phyloP scores from a whole-genome alignment of 2,329 filamentous ascomycete species.

The Coniochaeta sp. region DNA sequence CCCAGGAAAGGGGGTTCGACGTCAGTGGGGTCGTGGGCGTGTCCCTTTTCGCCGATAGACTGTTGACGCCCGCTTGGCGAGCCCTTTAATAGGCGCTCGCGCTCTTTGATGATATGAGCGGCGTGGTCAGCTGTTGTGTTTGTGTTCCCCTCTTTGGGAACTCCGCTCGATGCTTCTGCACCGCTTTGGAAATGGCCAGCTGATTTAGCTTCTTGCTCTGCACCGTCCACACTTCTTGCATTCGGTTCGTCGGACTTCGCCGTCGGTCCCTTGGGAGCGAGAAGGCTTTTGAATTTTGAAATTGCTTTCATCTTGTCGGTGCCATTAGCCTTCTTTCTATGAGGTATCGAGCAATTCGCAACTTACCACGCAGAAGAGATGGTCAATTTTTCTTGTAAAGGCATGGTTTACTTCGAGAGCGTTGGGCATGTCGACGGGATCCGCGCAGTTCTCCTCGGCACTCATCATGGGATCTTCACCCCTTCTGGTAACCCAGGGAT shows the following conservation, averaged over 20 bases:
- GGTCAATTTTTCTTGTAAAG: conserved; percentile 82
- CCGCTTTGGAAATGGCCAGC: not conserved
- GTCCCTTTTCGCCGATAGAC: conserved; percentile 40
- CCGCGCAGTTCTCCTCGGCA: conserved; percentile 76
- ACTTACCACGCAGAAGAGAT: conserved; percentile 72
- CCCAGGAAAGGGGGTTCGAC: conserved; percentile 61
- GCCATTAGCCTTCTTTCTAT: not conserved
- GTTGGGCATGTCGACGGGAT: conserved; percentile 75
- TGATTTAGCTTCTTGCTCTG: not conserved
- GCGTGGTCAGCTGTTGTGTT: conserved; percentile 34
- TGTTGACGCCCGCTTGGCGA: conserved; percentile 10
- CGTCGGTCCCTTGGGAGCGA: conserved; percentile 37
- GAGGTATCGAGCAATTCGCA: not conserved
- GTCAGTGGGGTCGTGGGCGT: conserved; percentile 56
- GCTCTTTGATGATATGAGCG: conserved; percentile 37
- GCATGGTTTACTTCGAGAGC: conserved; percentile 85
- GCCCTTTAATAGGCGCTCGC: conserved; percentile 31
- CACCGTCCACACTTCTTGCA: not conserved
- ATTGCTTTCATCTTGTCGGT: conserved; percentile 73
- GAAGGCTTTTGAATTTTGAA: conserved; percentile 73
- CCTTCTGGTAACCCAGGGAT: conserved; percentile 84
- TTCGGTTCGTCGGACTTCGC: not conserved
- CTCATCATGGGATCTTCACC: conserved; percentile 73
- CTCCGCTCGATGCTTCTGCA: not conserved
- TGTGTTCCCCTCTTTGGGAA: conserved; percentile 14